Conservation (phyloP, 2,329 filamentous ascomycete genomes). For the Botryotinia convoluta region DNA sequence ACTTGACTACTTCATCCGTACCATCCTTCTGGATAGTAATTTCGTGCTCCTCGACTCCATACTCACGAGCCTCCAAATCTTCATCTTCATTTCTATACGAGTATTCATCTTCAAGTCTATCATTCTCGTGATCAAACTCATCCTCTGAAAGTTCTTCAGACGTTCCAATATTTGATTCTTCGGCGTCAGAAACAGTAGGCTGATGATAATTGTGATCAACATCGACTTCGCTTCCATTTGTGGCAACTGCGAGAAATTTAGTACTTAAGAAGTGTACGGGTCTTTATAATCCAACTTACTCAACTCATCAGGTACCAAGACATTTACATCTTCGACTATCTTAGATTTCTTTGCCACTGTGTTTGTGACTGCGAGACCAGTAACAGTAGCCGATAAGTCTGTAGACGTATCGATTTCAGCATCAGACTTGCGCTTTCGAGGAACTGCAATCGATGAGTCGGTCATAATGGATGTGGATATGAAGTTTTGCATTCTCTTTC, state of each 20-base stretch:
- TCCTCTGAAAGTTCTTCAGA: not conserved
- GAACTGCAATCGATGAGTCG: not conserved
- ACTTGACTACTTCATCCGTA: not conserved
- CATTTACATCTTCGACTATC: not conserved
- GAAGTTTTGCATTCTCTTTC: too few relatives aligned
- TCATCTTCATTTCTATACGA: not conserved
- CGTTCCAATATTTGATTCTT: not conserved
- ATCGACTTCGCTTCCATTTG: not conserved
- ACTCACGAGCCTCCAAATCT: not conserved
- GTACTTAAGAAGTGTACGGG: not conserved
- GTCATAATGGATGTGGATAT: not conserved
- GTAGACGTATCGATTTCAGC: not conserved
- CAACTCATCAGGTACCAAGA: not conserved
- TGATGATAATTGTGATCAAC: not conserved
- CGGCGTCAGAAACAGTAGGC: not conserved
- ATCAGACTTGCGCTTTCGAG: not conserved
- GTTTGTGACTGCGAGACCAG: not conserved
- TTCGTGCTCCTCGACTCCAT: not conserved
- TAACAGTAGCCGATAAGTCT: not conserved
- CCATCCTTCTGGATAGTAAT: not conserved
- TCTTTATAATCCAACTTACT: not conserved
- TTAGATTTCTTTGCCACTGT: not conserved
- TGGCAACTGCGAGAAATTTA: not conserved
- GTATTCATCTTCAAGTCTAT: not conserved
- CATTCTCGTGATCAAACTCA: not conserved